These are phyloP conservation scores for Panellus pusillus DNA, from an alignment of 768 basidiomycete genomes.

Conservation along the genomic window DNA sequence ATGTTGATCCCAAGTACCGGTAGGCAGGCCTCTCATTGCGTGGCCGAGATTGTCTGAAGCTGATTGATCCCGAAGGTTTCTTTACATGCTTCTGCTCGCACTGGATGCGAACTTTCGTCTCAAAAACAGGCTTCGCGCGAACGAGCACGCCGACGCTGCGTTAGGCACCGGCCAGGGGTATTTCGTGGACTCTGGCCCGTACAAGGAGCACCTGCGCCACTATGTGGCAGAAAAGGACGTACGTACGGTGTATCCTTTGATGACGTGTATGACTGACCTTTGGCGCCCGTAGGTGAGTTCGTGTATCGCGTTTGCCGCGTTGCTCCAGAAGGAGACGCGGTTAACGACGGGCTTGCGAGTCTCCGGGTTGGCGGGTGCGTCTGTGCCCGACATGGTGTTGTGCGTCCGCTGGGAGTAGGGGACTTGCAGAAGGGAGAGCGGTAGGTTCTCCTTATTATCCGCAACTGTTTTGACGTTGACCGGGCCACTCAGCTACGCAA, in stretches of 20 bases:
- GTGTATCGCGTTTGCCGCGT: constrained; percentile 19
- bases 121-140: constrained; percentile 10
- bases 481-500: constrained; percentile 9
- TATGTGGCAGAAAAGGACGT: constrained; percentile 9
- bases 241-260: not conserved
- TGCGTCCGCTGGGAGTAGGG: constrained; percentile 19
- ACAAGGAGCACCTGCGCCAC: constrained; percentile 6
- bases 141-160: constrained; percentile 14
- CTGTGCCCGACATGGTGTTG: constrained; percentile 20
- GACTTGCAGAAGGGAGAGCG: constrained; percentile 27
- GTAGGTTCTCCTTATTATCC: constrained; percentile 3
- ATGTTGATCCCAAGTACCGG: not conserved
- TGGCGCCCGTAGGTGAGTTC: constrained; percentile 6
- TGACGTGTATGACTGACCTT: too few species aligned
- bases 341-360: constrained; percentile 4
- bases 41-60: too few species aligned
- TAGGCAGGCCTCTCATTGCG: too few species aligned
- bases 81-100: constrained; percentile 10
- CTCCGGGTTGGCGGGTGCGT: constrained; percentile 16
- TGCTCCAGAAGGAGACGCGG: constrained; percentile 20
- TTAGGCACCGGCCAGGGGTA: constrained; percentile 17
- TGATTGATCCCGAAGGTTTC: too few species aligned
- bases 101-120: constrained; percentile 25
- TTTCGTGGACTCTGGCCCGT: constrained; percentile 13
- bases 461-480: not conserved